These are phyloP conservation scores for Kingdonia uniflora DNA, from an alignment of 164 flowering plant genomes.

Conservation along the genomic window DNA sequence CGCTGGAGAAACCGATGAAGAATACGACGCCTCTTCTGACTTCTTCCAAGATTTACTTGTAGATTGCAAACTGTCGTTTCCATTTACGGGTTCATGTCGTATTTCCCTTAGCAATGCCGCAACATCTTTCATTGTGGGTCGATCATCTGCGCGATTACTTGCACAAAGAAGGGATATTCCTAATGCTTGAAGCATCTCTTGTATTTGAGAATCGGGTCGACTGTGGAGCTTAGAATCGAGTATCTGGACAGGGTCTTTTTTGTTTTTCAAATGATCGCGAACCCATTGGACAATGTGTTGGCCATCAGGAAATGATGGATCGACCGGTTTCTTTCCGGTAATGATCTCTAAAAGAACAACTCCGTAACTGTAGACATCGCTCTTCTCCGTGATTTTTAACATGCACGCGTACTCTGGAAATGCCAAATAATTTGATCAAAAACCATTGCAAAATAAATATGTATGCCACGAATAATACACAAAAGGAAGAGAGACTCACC, in stretches of 20 bases:
- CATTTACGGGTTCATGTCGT: slow-evolving; percentile 34
- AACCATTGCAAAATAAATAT: no score
- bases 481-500: slow-evolving; percentile 28
- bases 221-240: slow-evolving; percentile 59
- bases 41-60: slow-evolving; percentile 10
- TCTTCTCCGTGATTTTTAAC: slow-evolving; percentile 64
- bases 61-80: slow-evolving; percentile 33
- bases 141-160: slow-evolving; percentile 55
- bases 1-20: slow-evolving; percentile 40
- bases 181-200: slow-evolving; percentile 74
- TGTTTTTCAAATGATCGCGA: slow-evolving; percentile 48
- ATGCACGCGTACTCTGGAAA: slow-evolving; percentile 51
- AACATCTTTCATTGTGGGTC: slow-evolving; percentile 82
- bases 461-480: neutral
- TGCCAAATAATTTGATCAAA: neutral
- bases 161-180: slow-evolving; percentile 73
- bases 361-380: slow-evolving; percentile 76
- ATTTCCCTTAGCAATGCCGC: slow-evolving; percentile 63
- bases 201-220: slow-evolving; percentile 51
- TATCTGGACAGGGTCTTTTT: slow-evolving; percentile 50
- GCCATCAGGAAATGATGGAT: slow-evolving; percentile 55
- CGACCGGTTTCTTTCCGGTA: slow-evolving; percentile 68
- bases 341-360: slow-evolving; percentile 64
- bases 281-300: slow-evolving; percentile 69
- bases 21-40: slow-evolving; percentile 15